Evolutionary conservation across 176 grass and related monocot genomes (phyloP).

Genomic region (Otatea glauca): DNA sequence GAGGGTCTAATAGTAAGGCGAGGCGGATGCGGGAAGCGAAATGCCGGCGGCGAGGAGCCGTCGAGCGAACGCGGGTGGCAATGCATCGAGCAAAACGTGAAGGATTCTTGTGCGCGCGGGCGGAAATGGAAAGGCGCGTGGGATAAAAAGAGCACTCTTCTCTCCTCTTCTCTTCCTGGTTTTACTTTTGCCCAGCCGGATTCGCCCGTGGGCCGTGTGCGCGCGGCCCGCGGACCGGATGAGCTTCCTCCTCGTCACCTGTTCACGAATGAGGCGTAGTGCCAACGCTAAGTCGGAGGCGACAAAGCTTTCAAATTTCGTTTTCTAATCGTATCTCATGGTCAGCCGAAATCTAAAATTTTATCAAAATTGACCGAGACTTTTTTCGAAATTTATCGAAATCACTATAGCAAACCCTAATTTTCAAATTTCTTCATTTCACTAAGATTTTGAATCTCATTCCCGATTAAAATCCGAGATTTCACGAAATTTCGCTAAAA

Average conservation of each 20-base stretch:
- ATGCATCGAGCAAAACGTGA: constrained; percentile 39
- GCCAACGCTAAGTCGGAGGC: too few species aligned
- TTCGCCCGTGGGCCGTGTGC: background rate
- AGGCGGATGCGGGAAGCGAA: background rate
- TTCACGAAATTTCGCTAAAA: too few species aligned
- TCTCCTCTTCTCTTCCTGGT: background rate
- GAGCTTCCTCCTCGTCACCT: background rate
- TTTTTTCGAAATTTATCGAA: too few species aligned
- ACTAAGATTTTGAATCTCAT: too few species aligned
- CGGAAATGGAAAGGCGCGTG: constrained; percentile 42
- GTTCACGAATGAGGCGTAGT: background rate
- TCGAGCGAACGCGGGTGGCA: background rate
- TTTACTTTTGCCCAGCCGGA: background rate
- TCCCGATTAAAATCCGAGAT: too few species aligned
- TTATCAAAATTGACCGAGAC: too few species aligned
- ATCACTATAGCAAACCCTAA: too few species aligned
- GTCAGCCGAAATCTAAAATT: too few species aligned
- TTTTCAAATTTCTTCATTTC: too few species aligned
- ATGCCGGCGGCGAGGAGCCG: constrained; percentile 20
- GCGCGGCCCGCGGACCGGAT: background rate
- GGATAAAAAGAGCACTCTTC: background rate
- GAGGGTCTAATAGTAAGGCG: background rate
- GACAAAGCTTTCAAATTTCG: too few species aligned
- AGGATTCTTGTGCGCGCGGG: background rate
- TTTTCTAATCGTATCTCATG: too few species aligned